Conservation (phyloP, 768 basidiomycete species). For the Sarcodon aspratus region DNA sequence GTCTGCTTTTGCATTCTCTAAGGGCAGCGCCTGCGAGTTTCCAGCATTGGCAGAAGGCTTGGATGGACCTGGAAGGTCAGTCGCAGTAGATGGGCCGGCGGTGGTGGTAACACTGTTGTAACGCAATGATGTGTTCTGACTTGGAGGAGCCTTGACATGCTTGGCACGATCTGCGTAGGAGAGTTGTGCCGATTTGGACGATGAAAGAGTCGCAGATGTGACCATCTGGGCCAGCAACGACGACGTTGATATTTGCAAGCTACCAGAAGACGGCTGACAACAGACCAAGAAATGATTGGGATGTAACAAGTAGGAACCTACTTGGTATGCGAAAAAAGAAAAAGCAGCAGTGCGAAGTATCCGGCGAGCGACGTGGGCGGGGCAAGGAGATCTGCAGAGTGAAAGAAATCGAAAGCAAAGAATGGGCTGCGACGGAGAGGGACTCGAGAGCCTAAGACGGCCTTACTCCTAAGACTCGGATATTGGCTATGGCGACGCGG, state of each 20-base stretch:
- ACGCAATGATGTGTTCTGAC: background rate
- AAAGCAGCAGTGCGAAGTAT: background rate
- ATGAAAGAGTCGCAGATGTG: slow-evolving; percentile 14
- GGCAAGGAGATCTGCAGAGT: no score
- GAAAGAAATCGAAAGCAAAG: no score
- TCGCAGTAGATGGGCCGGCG: slow-evolving; percentile 2
- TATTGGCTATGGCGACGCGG: no score
- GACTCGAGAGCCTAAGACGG: no score
- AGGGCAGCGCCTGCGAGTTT: no score
- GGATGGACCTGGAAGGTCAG: background rate
- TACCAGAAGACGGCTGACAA: no score
- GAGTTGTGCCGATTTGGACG: slow-evolving; percentile 26
- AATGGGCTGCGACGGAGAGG: no score
- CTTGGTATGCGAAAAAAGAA: background rate
- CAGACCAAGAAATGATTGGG: background rate
- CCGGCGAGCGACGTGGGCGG: no score
- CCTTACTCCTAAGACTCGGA: no score
- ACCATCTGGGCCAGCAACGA: slow-evolving; percentile 11
- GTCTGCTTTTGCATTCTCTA: background rate
- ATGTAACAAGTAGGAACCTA: background rate
- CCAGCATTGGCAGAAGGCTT: no score
- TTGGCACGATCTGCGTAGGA: slow-evolving; percentile 38
- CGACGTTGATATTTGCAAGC: background rate
- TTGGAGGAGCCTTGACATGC: slow-evolving; percentile 12
- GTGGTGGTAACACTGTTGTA: slow-evolving; percentile 1